Conservation (phyloP, 805 yeast species). For the Metschnikowia lochheadii region DNA sequence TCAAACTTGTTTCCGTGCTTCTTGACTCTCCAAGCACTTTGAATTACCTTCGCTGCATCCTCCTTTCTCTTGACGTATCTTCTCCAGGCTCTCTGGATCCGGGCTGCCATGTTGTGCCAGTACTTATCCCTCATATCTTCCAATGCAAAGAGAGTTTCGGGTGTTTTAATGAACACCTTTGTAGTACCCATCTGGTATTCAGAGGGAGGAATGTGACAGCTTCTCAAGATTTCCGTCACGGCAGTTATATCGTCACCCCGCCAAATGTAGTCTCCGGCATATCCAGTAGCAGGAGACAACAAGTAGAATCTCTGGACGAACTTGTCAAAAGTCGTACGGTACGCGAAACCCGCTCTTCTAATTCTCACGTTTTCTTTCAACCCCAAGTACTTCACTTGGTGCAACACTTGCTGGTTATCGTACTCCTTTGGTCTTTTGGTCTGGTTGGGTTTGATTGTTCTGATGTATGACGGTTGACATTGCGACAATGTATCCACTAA, state of each 20-base stretch:
- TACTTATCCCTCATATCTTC: slow-evolving; percentile 96
- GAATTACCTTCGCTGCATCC: slow-evolving; percentile 80
- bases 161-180: slow-evolving; percentile 92
- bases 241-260: slow-evolving; percentile 52
- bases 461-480: slow-evolving; percentile 92
- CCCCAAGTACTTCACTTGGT: slow-evolving; percentile 93
- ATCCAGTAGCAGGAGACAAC: slow-evolving; percentile 83
- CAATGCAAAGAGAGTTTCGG: slow-evolving; percentile 91
- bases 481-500: slow-evolving; percentile 84
- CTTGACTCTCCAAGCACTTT: slow-evolving; percentile 76
- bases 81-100: slow-evolving; percentile 97
- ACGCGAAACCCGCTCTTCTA: slow-evolving; percentile 98
- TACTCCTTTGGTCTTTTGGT: slow-evolving; percentile 86
- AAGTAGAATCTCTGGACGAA: slow-evolving; percentile 92
- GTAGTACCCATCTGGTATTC: slow-evolving; percentile 92
- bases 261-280: slow-evolving; percentile 75
- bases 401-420: slow-evolving; percentile 84
- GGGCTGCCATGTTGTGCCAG: slow-evolving; percentile 97
- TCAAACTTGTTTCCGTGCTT: slow-evolving; percentile 79
- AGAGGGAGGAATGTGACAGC: slow-evolving; percentile 63
- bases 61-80: slow-evolving; percentile 72
- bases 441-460: slow-evolving; percentile 97
- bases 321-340: slow-evolving; percentile 93
- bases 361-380: slow-evolving; percentile 95
- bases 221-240: slow-evolving; percentile 45